Evolutionary conservation across 139 green algal species (phyloP).

Genomic region (Micractinium conductrix): DNA sequence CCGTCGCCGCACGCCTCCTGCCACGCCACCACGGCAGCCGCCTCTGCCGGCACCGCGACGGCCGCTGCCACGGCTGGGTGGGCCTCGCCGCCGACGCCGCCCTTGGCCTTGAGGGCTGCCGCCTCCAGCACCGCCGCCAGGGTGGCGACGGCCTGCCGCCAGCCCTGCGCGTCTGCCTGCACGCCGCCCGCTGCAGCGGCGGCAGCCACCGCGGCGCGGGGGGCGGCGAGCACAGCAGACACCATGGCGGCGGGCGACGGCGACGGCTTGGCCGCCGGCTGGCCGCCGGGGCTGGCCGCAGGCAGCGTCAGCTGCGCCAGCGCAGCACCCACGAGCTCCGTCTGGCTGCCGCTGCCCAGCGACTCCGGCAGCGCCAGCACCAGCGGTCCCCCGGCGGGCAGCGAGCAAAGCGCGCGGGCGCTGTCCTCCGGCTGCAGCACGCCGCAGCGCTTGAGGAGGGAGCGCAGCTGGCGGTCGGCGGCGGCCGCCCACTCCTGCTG

Average conservation of each 20-base stretch:
- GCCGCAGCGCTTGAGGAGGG: slow-evolving; percentile 22
- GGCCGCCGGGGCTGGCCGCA: not conserved
- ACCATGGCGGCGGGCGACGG: not conserved
- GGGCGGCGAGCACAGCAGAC: not conserved
- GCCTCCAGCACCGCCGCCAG: slow-evolving; percentile 23
- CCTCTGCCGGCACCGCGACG: slow-evolving; percentile 10
- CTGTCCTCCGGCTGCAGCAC: slow-evolving; percentile 26
- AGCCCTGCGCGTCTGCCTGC: not conserved
- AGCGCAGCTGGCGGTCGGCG: not conserved
- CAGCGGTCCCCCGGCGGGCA: not conserved
- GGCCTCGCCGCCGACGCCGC: not conserved
- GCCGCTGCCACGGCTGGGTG: not conserved
- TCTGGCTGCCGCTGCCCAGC: slow-evolving; percentile 1
- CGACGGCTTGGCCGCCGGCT: not conserved
- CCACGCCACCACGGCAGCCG: slow-evolving; percentile 1
- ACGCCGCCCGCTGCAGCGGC: not conserved
- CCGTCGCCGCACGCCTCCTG: slow-evolving; percentile 16
- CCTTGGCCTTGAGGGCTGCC: not conserved
- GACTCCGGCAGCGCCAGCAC: slow-evolving; percentile 13
- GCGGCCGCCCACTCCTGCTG: not conserved
- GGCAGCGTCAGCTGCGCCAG: slow-evolving; percentile 1
- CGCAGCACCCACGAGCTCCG: not conserved
- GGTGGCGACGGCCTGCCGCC: not conserved
- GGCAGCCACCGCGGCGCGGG: not conserved
- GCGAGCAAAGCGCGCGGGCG: slow-evolving; percentile 11